A percentile compares a stretch with the other conserved stretches of the same genome.
Conservation (phyloP, 768 basidiomycete genomes). For the Macrolepiota dolichaula region DNA sequence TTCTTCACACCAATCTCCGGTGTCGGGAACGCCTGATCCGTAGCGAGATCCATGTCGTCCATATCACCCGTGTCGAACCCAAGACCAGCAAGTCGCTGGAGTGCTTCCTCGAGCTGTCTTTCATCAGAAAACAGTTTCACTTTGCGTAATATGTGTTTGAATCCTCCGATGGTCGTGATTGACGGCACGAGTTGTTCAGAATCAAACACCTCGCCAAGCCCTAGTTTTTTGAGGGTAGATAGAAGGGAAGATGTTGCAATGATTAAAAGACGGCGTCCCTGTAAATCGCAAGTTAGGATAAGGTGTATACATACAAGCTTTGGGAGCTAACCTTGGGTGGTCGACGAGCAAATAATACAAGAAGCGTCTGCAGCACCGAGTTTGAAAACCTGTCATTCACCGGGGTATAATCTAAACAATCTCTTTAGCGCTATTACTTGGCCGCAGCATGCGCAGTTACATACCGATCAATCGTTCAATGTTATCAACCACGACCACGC, state of each 20-base stretch:
- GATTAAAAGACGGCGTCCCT: conserved; percentile 90
- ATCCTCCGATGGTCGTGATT: conserved; percentile 61
- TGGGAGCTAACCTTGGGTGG: conserved; percentile 80
- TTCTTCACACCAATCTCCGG: conserved; percentile 93
- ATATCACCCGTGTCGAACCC: conserved; percentile 58
- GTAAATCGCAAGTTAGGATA: conserved; percentile 5
- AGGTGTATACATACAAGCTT: neutral
- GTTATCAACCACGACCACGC: conserved; percentile 94
- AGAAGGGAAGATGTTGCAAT: conserved; percentile 91
- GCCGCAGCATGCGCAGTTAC: conserved; percentile 18
- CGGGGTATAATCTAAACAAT: conserved; percentile 84
- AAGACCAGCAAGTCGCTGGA: conserved; percentile 68
- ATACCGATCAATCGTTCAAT: conserved; percentile 89
- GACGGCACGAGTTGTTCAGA: conserved; percentile 83
- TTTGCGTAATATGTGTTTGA: conserved; percentile 78
- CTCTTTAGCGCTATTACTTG: neutral
- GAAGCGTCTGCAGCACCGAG: conserved; percentile 81
- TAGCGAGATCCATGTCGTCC: conserved; percentile 25
- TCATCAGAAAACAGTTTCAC: conserved; percentile 69
- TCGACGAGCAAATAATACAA: conserved; percentile 83
- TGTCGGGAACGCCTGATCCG: conserved; percentile 20
- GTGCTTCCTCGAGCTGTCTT: conserved; percentile 52
- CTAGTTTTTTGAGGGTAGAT: conserved; percentile 82
- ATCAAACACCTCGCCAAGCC: conserved; percentile 87
- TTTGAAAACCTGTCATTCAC: conserved; percentile 98